phyloP scores from a whole-genome alignment of 257 asterid genomes.

The Jasminum sambac region DNA sequence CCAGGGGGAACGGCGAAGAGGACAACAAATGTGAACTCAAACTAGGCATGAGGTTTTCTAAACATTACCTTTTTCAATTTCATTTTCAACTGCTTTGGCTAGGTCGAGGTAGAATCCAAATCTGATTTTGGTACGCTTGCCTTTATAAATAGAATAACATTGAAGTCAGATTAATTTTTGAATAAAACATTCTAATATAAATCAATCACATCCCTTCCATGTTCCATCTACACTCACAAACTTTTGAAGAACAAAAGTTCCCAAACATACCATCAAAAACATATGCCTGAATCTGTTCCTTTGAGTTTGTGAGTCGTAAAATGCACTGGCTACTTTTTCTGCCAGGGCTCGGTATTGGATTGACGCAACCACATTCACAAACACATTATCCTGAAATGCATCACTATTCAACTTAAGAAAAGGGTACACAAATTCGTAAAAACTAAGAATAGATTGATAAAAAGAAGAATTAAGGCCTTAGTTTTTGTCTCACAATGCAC shows the following conservation, averaged over 20 bases:
- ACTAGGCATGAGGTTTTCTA: neutral
- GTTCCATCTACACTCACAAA: neutral
- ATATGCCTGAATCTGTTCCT: conserved; percentile 2
- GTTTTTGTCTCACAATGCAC: conserved; percentile 50
- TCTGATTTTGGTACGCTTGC: neutral
- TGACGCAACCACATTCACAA: neutral
- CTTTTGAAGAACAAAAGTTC: neutral
- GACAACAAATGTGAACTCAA: too few relatives aligned
- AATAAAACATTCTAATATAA: neutral
- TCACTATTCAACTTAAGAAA: neutral
- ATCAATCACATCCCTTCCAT: conserved; percentile 1
- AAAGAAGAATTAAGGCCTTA: conserved; percentile 29
- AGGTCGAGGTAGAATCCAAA: conserved; percentile 6
- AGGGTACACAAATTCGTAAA: neutral
- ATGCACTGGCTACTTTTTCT: neutral
- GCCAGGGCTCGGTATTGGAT: conserved; percentile 7
- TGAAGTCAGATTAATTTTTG: neutral
- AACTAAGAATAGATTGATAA: neutral
- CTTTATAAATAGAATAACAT: neutral
- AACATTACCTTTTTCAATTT: neutral
- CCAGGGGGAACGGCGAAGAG: too few relatives aligned
- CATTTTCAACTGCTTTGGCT: conserved; percentile 5
- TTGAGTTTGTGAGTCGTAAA: conserved; percentile 1
- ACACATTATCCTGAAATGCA: neutral
- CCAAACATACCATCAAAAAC: conserved; percentile 1